phyloP scores from a whole-genome alignment of 75 land plant species.

The Picea glauca region DNA sequence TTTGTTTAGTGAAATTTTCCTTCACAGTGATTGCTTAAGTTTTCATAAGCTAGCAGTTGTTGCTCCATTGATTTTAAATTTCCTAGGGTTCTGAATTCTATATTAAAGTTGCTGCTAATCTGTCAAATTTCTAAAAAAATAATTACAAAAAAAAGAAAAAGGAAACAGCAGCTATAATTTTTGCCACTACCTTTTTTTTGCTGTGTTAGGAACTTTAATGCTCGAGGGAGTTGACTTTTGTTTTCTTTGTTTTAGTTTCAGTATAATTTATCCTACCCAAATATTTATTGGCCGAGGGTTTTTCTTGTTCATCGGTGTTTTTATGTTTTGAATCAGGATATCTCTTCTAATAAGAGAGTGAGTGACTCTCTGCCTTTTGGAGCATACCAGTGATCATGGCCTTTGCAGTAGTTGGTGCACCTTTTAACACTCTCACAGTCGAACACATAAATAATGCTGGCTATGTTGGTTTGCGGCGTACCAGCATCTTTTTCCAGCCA shows the following conservation, averaged over 20 bases:
- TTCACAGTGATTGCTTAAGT: too few species aligned
- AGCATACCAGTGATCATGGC: not conserved
- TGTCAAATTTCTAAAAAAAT: too few species aligned
- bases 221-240: too few species aligned
- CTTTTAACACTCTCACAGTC: not conserved
- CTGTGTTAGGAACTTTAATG: too few species aligned
- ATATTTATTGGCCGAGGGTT: not conserved
- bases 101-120: too few species aligned
- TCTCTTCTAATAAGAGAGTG: not conserved
- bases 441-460: not conserved
- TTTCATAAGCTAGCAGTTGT: too few species aligned
- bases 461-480: not conserved
- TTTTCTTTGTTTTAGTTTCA: not conserved
- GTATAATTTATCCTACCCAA: not conserved
- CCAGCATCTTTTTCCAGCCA: not conserved
- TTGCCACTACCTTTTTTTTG: too few species aligned
- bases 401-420: constrained; percentile 8
- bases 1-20: too few species aligned
- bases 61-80: too few species aligned
- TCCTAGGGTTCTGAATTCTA: too few species aligned
- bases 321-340: not conserved
- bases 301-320: not conserved
- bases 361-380: not conserved
- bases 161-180: too few species aligned
- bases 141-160: too few species aligned